Evolutionary conservation across 2,329 filamentous ascomycete species (phyloP).

Genomic region (Xylariaceae sp.): DNA sequence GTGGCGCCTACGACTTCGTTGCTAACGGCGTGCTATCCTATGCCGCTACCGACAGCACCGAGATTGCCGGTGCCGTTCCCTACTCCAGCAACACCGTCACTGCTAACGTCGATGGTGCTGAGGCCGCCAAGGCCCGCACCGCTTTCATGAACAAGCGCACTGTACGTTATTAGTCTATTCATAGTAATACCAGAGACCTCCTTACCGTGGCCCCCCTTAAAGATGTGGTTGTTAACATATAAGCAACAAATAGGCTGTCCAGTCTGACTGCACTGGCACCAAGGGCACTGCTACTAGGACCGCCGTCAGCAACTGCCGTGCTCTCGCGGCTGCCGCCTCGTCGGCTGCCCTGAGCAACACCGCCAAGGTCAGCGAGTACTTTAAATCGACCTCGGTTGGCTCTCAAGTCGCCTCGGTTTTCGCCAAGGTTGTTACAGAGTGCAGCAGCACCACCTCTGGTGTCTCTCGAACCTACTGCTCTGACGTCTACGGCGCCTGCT

Average conservation of each 20-base stretch:
- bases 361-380: conserved; percentile 69
- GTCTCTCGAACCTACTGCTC: conserved; percentile 63
- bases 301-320: conserved; percentile 61
- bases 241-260: conserved; percentile 42
- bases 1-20: conserved; percentile 63
- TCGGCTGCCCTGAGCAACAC: conserved; percentile 66
- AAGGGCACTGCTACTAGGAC: conserved; percentile 52
- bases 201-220: no score
- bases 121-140: conserved; percentile 58
- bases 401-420: conserved; percentile 53
- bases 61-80: conserved; percentile 60
- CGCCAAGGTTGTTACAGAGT: conserved; percentile 58
- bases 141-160: conserved; percentile 60
- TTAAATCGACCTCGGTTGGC: conserved; percentile 54
- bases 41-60: conserved; percentile 57
- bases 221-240: conserved; percentile 6
- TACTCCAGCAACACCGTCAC: conserved; percentile 66
- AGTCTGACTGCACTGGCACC: conserved; percentile 61
- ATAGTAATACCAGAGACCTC: no score
- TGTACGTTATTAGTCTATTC: conserved; percentile 20
- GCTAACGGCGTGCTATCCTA: conserved; percentile 63
- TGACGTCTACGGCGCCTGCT: conserved; percentile 62
- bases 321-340: conserved; percentile 57
- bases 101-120: conserved; percentile 61
- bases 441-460: conserved; percentile 55